Percentiles rank a stretch among this genome's conserved stretches.
These are phyloP conservation scores for Skeletonema potamos DNA, from an alignment of 108 stramenopile genomes.

Conservation along the genomic window DNA sequence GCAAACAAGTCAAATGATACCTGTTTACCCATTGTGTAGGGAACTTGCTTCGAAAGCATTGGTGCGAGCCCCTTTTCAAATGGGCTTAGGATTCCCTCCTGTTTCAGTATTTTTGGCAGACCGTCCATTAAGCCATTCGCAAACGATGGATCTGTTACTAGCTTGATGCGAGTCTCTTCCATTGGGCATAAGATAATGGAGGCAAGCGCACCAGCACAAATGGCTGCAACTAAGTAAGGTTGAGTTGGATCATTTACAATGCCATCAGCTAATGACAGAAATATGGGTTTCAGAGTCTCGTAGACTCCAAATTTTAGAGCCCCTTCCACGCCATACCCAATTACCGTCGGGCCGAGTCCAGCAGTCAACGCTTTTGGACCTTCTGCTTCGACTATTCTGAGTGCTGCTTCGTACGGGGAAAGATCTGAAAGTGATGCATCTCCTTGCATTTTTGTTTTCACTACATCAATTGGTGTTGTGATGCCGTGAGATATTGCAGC, in stretches of 20 bases:
- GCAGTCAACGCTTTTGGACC: constrained; percentile 61
- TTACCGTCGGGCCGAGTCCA: constrained; percentile 84
- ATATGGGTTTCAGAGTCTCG: constrained; percentile 56
- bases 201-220: constrained; percentile 58
- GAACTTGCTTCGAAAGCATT: constrained; percentile 88
- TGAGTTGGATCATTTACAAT: neutral
- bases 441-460: constrained; percentile 64
- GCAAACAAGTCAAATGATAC: constrained; percentile 77
- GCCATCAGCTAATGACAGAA: constrained; percentile 5
- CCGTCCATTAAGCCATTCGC: constrained; percentile 30
- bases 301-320: constrained; percentile 72
- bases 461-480: constrained; percentile 84
- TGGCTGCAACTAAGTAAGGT: constrained; percentile 43
- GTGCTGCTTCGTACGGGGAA: constrained; percentile 45
- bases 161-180: constrained; percentile 61
- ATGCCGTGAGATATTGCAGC: constrained; percentile 79
- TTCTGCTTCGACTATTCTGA: constrained; percentile 64
- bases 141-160: constrained; percentile 56
- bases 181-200: constrained; percentile 54
- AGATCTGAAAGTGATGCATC: constrained; percentile 16
- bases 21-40: constrained; percentile 91
- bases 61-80: constrained; percentile 45
- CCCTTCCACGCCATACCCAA: constrained; percentile 74
- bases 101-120: constrained; percentile 13
- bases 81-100: constrained; percentile 25